Percentiles rank a stretch among this genome's conserved stretches.
These are phyloP conservation scores for Candida manassasensis DNA, from an alignment of 805 yeast genomes.

Conservation along the genomic window DNA sequence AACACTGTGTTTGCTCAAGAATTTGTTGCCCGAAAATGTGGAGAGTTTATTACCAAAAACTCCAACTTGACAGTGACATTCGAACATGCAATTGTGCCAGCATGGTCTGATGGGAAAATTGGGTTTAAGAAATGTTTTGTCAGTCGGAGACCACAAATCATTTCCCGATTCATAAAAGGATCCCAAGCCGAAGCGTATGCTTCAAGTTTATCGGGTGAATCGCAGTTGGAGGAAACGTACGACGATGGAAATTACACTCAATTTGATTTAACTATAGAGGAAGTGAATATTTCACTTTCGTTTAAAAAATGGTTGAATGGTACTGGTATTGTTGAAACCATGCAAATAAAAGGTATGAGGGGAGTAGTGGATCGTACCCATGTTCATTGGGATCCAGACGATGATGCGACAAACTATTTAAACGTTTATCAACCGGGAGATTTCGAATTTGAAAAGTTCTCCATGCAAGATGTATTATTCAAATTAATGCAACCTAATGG, in stretches of 20 bases:
- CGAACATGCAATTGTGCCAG: conserved; percentile 91
- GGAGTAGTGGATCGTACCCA: conserved; percentile 92
- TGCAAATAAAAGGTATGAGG: conserved; percentile 77
- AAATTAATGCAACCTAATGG: conserved; percentile 76
- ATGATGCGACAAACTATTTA: conserved; percentile 77
- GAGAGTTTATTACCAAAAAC: conserved; percentile 78
- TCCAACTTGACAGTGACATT: conserved; percentile 80
- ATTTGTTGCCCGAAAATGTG: conserved; percentile 73
- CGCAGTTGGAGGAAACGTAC: conserved; percentile 20
- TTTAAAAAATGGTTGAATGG: conserved; percentile 88
- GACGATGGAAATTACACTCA: conserved; percentile 97
- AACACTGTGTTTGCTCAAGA: conserved; percentile 90
- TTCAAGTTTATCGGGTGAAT: conserved; percentile 33
- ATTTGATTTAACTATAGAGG: conserved; percentile 85
- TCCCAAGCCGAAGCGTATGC: conserved; percentile 70
- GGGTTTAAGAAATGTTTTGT: conserved; percentile 81
- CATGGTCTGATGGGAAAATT: conserved; percentile 85
- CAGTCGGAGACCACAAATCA: conserved; percentile 69
- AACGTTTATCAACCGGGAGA: conserved; percentile 79
- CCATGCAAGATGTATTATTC: conserved; percentile 79
- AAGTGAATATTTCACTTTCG: conserved; percentile 73
- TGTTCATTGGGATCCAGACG: conserved; percentile 76
- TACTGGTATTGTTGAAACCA: conserved; percentile 71
- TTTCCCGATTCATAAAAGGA: conserved; percentile 57
- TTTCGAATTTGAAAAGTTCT: conserved; percentile 81